A percentile compares a stretch with the other conserved stretches of the same genome.
Conservation (phyloP, 345 rosid species). For the Lagerstroemia speciosa region DNA sequence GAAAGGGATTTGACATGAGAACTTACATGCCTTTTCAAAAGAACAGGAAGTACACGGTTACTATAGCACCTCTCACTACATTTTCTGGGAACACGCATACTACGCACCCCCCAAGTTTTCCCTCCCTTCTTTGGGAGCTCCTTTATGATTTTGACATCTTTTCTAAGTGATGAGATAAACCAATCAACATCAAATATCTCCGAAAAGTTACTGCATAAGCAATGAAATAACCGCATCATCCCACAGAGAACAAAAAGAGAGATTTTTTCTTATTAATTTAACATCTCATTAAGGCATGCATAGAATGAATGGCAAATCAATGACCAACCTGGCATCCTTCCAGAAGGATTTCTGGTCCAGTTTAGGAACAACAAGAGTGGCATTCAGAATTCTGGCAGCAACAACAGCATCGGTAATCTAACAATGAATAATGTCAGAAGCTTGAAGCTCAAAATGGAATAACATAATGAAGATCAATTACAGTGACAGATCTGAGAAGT, state of each 20-base stretch:
- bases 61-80: conserved; percentile 84
- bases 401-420: conserved; percentile 98
- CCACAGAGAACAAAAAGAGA: conserved; percentile 1
- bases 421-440: conserved; percentile 6
- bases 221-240: conserved; percentile 8
- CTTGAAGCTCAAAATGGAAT: neutral
- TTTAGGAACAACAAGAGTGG: conserved; percentile 93
- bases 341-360: conserved; percentile 95
- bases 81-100: conserved; percentile 94
- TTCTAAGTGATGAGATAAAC: conserved; percentile 70
- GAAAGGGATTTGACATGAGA: conserved; percentile 18
- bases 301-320: conserved; percentile 1
- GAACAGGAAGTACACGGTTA: conserved; percentile 81
- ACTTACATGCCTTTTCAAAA: conserved; percentile 99
- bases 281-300: neutral
- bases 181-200: conserved; percentile 76
- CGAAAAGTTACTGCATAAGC: conserved; percentile 60
- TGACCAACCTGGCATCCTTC: conserved; percentile 86
- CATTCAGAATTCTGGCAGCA: conserved; percentile 93
- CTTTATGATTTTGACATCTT: conserved; percentile 85
- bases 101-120: conserved; percentile 37
- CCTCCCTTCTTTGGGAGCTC: conserved; percentile 69
- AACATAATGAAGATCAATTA: neutral
- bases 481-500: neutral
- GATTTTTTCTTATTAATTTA: neutral